A percentile compares a stretch with the other conserved stretches of the same genome.
phyloP scores from a whole-genome alignment of 1,284 basidiomycete genomes.

The Cryptococcus hybrid region DNA sequence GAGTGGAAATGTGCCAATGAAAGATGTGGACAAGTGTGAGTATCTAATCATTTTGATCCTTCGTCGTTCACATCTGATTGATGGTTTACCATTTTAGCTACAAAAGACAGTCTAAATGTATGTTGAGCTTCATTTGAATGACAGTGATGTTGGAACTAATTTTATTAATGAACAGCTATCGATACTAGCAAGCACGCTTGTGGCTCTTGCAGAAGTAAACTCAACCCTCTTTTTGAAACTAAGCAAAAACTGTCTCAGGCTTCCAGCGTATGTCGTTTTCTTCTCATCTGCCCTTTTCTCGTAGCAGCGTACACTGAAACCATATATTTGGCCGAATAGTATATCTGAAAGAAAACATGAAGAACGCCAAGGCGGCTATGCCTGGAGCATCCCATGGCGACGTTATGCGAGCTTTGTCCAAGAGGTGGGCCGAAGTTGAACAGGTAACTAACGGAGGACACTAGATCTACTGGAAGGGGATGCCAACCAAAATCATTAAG shows the following conservation, averaged over 20 bases:
- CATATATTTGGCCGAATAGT: constrained; percentile 11
- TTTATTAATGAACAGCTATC: no score
- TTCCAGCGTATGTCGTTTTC: constrained; percentile 36
- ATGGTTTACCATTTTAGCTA: constrained; percentile 18
- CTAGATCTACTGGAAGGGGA: constrained; percentile 23
- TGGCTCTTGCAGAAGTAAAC: constrained; percentile 33
- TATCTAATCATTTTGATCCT: background rate
- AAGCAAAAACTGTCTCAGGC: constrained; percentile 22
- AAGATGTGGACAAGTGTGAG: constrained; percentile 39
- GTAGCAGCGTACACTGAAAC: background rate
- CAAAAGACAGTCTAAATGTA: constrained; percentile 42
- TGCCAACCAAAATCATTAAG: constrained; percentile 6
- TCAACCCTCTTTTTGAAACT: constrained; percentile 38
- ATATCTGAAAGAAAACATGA: constrained; percentile 44
- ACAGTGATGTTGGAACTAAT: background rate
- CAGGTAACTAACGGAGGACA: constrained; percentile 23
- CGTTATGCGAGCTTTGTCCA: constrained; percentile 41
- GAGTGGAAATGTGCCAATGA: constrained; percentile 41
- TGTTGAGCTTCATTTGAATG: background rate
- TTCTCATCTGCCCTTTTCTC: background rate
- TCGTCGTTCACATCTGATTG: background rate
- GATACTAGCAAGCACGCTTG: constrained; percentile 21
- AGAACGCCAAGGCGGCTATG: constrained; percentile 38
- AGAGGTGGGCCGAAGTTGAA: constrained; percentile 34
- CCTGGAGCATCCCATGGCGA: constrained; percentile 38